Conservation (phyloP, 2,329 filamentous ascomycete genomes). For the Plenodomus lindquistii region DNA sequence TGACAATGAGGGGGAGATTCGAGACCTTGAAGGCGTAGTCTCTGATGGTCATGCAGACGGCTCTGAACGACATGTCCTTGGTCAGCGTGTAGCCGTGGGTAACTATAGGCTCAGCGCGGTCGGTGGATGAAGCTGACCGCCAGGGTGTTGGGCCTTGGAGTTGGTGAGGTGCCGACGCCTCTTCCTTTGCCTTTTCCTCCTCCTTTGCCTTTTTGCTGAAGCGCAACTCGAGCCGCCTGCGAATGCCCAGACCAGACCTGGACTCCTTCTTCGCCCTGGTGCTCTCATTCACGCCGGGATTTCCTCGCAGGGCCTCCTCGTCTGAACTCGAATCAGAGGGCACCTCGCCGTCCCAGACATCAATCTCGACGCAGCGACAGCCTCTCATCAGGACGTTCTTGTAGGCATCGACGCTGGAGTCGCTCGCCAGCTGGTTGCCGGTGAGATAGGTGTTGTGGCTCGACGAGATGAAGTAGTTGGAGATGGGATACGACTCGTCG, state of each 20-base stretch:
- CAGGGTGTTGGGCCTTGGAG: conserved; percentile 33
- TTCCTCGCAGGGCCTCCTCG: conserved; percentile 30
- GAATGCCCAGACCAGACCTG: conserved; percentile 32
- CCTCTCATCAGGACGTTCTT: conserved; percentile 73
- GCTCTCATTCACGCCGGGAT: conserved; percentile 18
- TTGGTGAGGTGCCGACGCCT: conserved; percentile 9
- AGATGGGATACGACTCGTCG: conserved; percentile 71
- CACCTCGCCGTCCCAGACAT: conserved; percentile 81
- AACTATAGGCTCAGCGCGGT: conserved; percentile 70
- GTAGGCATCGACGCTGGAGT: conserved; percentile 78
- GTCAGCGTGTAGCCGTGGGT: conserved; percentile 85
- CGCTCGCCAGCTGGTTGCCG: conserved; percentile 81
- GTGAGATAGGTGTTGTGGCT: conserved; percentile 94
- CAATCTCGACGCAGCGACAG: conserved; percentile 91
- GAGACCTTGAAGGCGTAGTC: conserved; percentile 76
- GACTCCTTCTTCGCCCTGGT: conserved; percentile 35
- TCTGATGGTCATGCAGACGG: conserved; percentile 79
- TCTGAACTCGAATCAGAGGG: conserved; percentile 48
- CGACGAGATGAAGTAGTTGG: conserved; percentile 91
- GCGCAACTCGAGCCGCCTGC: conserved; percentile 41
- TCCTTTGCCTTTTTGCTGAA: conserved; percentile 35
- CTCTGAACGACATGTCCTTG: conserved; percentile 80
- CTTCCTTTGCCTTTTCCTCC: conserved; percentile 22
- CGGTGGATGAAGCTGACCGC: conserved; percentile 33
- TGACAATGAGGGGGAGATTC: conserved; percentile 84